Base-by-base conservation (phyloP, 345 rosid species). In the Camelina neglecta region DNA sequence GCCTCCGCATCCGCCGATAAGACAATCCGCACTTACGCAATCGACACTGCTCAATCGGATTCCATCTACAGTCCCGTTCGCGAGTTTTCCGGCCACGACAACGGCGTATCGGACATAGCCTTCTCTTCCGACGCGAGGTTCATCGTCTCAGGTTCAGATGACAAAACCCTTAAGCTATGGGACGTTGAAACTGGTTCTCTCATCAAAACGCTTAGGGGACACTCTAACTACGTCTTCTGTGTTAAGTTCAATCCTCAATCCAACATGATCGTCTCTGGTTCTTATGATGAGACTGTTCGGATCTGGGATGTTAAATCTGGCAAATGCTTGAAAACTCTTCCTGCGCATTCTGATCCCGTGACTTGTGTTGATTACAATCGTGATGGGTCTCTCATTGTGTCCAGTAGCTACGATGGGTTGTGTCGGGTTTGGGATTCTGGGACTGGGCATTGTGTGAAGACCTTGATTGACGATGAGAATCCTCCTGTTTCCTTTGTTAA, bases 71-170 rank as follows among this genome's bases (percentile, higher is more conserved):
- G 84, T 3, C 87, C 86, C n/a, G 72, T 85, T 60, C 90, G 83
- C 59, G 86, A 73, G 23, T 83, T 88, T 82, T 59, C 80, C 57
- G 96, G 96, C 69, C 98, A 92, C 85, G 82, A 83, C 1, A 83
- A 80, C 63, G 93, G 96, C 68, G 84, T 94, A 72, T 90, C 97
- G 65, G 97, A 92, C 57, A 74, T 94, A 4, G 89, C 97, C 68
- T 94, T 92, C 88, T 94, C 98, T 49, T 83, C 91, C 18, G 98
- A 94, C 77, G 79, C 95, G 39, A 89, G 85, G 70, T 86, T 85
- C 85, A 85, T 94, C 4, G 93, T 87, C 84, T 94, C 98, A 21
- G 96, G 86, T 67, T 92, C 96, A 79, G 97, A 92, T 78, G 96
- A 90, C 85, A 90, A 90, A 68, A 90, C 94, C 79, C 81, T 94